phyloP scores from a whole-genome alignment of 2,329 filamentous ascomycete species.

The Chalaropsis ovoidea region DNA sequence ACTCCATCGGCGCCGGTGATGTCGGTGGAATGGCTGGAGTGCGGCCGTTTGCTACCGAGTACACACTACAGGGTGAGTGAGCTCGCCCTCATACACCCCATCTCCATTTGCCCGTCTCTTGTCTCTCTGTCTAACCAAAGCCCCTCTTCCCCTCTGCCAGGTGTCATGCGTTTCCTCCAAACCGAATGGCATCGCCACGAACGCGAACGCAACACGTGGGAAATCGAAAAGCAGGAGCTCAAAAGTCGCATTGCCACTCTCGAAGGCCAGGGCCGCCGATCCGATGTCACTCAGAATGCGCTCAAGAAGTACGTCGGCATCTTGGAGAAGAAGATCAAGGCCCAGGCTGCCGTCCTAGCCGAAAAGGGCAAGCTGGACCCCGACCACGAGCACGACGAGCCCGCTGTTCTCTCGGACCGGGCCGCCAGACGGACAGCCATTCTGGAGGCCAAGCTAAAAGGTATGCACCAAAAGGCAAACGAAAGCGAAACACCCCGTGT shows the following conservation, averaged over 20 bases:
- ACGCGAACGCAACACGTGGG: slow-evolving; percentile 94
- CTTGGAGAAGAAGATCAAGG: slow-evolving; percentile 77
- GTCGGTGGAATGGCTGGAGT: slow-evolving; percentile 33
- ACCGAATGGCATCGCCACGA: slow-evolving; percentile 99
- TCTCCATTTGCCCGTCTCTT: background rate
- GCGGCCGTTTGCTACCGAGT: slow-evolving; percentile 50
- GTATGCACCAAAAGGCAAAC: slow-evolving; percentile 33
- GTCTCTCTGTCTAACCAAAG: slow-evolving; percentile 16
- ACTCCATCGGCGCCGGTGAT: slow-evolving; percentile 41
- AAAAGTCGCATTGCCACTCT: slow-evolving; percentile 91
- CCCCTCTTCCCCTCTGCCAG: slow-evolving; percentile 35
- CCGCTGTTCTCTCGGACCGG: slow-evolving; percentile 39
- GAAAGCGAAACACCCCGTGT: background rate
- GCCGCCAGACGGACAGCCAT: slow-evolving; percentile 39
- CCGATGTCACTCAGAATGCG: slow-evolving; percentile 79
- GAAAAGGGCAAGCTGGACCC: slow-evolving; percentile 50
- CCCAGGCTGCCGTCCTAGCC: slow-evolving; percentile 49
- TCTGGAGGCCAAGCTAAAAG: slow-evolving; percentile 47
- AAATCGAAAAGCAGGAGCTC: slow-evolving; percentile 98
- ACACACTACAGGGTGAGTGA: slow-evolving; percentile 46
- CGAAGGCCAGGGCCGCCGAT: slow-evolving; percentile 78
- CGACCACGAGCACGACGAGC: slow-evolving; percentile 37
- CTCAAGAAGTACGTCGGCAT: slow-evolving; percentile 83
- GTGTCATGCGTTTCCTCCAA: slow-evolving; percentile 98
- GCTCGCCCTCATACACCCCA: slow-evolving; percentile 19